A percentile compares a stretch with the other conserved stretches of the same genome.
phyloP scores from a whole-genome alignment of 1,139 yeast species.

The Kodamaea sp. region DNA sequence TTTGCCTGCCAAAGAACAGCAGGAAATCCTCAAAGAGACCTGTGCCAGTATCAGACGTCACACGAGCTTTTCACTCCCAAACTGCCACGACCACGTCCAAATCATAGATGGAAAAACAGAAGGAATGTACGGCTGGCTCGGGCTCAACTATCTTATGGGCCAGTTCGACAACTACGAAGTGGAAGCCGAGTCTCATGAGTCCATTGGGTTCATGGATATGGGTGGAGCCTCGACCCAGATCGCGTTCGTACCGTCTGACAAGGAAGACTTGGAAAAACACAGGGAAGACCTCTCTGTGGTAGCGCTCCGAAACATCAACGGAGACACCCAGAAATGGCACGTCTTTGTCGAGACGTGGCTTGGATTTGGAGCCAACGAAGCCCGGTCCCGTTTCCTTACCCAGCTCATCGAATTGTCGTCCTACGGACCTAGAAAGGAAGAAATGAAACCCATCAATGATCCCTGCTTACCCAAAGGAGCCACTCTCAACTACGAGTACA shows the following conservation, averaged over 20 bases:
- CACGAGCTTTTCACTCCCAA: slow-evolving; percentile 49
- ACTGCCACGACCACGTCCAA: slow-evolving; percentile 63
- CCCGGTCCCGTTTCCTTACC: slow-evolving; percentile 61
- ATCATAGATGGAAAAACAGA: slow-evolving; percentile 81
- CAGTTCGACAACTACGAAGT: slow-evolving; percentile 49
- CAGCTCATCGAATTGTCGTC: slow-evolving; percentile 42
- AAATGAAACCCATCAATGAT: slow-evolving; percentile 43
- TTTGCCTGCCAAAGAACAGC: slow-evolving; percentile 48
- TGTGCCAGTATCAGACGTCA: slow-evolving; percentile 51
- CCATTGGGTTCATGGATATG: slow-evolving; percentile 86
- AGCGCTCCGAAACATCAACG: slow-evolving; percentile 58
- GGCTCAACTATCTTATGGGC: slow-evolving; percentile 66
- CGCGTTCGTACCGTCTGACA: slow-evolving; percentile 69
- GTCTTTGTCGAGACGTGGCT: slow-evolving; percentile 82
- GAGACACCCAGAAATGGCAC: slow-evolving; percentile 63
- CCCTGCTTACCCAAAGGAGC: slow-evolving; percentile 75
- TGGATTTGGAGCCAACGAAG: slow-evolving; percentile 84
- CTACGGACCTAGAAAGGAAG: slow-evolving; percentile 22
- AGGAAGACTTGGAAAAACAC: slow-evolving; percentile 55
- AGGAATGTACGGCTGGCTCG: slow-evolving; percentile 81
- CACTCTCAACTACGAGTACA: slow-evolving; percentile 37
- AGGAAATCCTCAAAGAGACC: slow-evolving; percentile 48
- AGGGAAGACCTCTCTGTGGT: slow-evolving; percentile 63
- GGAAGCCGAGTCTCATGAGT: slow-evolving; percentile 37
- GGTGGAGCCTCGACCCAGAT: slow-evolving; percentile 87